A percentile compares a stretch with the other conserved stretches of the same genome.
Conservation (phyloP, 2,329 filamentous ascomycete genomes). For the Fusarium hostae region DNA sequence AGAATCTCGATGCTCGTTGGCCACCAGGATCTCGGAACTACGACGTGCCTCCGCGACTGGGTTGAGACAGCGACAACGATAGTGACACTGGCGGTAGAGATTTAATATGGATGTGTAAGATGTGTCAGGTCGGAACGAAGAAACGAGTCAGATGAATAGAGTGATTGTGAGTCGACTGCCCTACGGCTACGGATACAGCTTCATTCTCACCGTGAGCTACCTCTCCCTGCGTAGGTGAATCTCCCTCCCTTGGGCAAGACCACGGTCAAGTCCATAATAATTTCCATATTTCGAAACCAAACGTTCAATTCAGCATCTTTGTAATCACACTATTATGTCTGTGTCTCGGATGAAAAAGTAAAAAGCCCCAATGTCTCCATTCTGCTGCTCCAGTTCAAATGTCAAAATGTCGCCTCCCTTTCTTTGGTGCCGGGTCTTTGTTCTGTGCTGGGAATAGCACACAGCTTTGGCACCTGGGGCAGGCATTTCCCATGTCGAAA, state of each 20-base stretch:
- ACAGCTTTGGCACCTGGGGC: conserved; percentile 19
- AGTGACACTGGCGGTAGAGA: conserved; percentile 15
- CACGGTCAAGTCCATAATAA: conserved; percentile 1
- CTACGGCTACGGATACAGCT: conserved; percentile 7
- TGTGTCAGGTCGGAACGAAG: conserved; percentile 18
- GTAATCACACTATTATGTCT: conserved; percentile 12
- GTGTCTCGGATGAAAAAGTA: conserved; percentile 21
- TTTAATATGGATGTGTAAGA: conserved; percentile 12
- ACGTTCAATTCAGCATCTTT: conserved; percentile 8
- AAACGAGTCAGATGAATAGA: conserved; percentile 22
- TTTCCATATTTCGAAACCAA: conserved; percentile 17
- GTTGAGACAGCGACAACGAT: conserved; percentile 40
- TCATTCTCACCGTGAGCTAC: conserved; percentile 7
- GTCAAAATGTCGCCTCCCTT: conserved; percentile 34
- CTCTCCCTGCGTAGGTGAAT: conserved; percentile 30
- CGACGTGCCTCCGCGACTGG: conserved; percentile 31
- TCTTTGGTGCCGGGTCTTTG: conserved; percentile 32
- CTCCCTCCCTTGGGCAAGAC: conserved; percentile 26
- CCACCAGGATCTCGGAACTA: conserved; percentile 22
- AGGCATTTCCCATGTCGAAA: conserved; percentile 39
- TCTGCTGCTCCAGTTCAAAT: conserved; percentile 35
- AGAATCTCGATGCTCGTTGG: conserved; percentile 29
- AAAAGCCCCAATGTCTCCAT: conserved; percentile 23
- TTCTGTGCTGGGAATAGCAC: conserved; percentile 40
- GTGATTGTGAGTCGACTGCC: conserved; percentile 24